These are phyloP conservation scores for Aspergillus oerlinghausenensis DNA, from an alignment of 2,329 filamentous ascomycete genomes.

Conservation along the genomic window DNA sequence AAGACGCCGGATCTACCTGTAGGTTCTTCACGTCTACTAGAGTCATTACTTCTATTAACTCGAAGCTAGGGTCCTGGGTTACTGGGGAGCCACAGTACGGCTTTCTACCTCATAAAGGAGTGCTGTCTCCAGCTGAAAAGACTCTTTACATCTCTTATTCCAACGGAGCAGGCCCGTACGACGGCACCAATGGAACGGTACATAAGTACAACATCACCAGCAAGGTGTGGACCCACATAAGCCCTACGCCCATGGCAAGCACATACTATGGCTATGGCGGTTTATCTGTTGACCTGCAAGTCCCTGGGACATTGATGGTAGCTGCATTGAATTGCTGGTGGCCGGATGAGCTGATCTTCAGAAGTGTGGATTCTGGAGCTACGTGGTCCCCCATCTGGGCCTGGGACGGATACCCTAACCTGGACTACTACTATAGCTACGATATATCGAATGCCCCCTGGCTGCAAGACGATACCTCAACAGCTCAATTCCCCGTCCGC, in stretches of 20 bases:
- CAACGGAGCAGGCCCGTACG: conserved; percentile 55
- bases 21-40: conserved; percentile 17
- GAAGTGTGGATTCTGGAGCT: conserved; percentile 52
- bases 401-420: conserved; percentile 45
- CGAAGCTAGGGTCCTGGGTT: conserved; percentile 28
- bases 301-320: conserved; percentile 54
- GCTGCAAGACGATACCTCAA: conserved; percentile 48
- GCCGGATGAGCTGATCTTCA: conserved; percentile 54
- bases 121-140: conserved; percentile 49
- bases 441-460: conserved; percentile 50
- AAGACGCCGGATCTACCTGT: conserved; percentile 53
- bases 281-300: conserved; percentile 50
- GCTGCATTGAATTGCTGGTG: conserved; percentile 57
- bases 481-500: conserved; percentile 12
- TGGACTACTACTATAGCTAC: conserved; percentile 46
- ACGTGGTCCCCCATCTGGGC: conserved; percentile 54
- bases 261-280: conserved; percentile 55
- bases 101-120: conserved; percentile 53
- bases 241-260: conserved; percentile 46
- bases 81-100: conserved; percentile 45
- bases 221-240: conserved; percentile 53
- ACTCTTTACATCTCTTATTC: conserved; percentile 54
- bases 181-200: conserved; percentile 51
- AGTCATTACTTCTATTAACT: not conserved
- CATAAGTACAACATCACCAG: conserved; percentile 51